Conservation (phyloP, 2,329 filamentous ascomycete genomes). For the Fusarium siculi region DNA sequence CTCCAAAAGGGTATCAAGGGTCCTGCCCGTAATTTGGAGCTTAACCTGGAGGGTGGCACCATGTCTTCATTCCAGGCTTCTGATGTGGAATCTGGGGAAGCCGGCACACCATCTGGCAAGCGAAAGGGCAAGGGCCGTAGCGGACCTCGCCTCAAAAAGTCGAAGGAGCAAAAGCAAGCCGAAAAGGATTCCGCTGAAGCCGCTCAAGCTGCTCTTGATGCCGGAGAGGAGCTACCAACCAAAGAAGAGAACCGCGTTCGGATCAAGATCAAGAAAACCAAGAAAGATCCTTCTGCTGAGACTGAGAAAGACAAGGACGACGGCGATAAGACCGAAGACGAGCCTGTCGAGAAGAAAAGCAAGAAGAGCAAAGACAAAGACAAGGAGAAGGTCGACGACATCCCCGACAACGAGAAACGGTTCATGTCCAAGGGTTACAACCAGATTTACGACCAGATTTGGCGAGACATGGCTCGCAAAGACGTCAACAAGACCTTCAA, state of each 20-base stretch:
- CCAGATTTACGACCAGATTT: constrained; percentile 97
- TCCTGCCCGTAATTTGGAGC: constrained; percentile 75
- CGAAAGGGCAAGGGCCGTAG: constrained; percentile 62
- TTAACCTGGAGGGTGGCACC: constrained; percentile 84
- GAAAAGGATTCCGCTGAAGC: constrained; percentile 86
- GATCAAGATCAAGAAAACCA: constrained; percentile 70
- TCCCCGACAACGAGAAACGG: constrained; percentile 67
- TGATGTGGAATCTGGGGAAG: constrained; percentile 61
- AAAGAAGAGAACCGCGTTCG: constrained; percentile 70
- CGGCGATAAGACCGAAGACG: constrained; percentile 57
- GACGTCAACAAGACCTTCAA: constrained; percentile 93
- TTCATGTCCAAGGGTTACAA: constrained; percentile 94
- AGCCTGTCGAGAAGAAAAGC: constrained; percentile 53
- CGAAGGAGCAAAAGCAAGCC: constrained; percentile 85
- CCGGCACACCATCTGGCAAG: constrained; percentile 50
- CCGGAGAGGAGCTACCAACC: constrained; percentile 74
- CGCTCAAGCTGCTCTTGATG: constrained; percentile 84
- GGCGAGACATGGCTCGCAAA: constrained; percentile 92
- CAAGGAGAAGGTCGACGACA: constrained; percentile 63
- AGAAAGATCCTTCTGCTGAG: constrained; percentile 46
- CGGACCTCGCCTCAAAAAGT: constrained; percentile 85
- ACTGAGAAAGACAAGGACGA: constrained; percentile 57
- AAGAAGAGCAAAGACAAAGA: constrained; percentile 62
- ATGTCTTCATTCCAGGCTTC: constrained; percentile 85
- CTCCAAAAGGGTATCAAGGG: constrained; percentile 88